Evolutionary conservation across 208 protist genomes (phyloP).

Genomic region (Wallacemonas sp.): DNA sequence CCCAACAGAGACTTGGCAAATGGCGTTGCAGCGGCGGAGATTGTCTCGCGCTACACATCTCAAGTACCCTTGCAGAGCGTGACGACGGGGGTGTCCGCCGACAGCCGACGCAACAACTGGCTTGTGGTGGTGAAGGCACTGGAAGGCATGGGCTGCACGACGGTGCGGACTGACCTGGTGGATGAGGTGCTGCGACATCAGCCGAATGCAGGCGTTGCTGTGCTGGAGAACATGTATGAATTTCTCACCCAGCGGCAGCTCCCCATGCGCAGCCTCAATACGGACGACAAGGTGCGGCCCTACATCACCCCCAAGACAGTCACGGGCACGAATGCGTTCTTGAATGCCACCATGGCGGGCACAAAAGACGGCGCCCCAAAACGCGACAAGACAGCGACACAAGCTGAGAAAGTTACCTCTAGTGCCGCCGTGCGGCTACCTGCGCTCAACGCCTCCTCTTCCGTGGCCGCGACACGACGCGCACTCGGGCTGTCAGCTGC

Average conservation of each 20-base stretch:
- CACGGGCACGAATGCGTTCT: neutral
- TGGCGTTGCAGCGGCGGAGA: conserved; percentile 93
- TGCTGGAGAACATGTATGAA: conserved; percentile 80
- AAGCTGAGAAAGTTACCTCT: neutral
- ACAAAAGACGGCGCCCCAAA: neutral
- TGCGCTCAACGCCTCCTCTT: neutral
- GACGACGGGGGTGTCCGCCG: conserved; percentile 70
- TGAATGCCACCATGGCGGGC: neutral
- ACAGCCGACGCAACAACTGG: conserved; percentile 92
- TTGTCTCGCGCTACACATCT: conserved; percentile 86
- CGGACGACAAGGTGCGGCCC: neutral
- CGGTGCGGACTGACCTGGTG: conserved; percentile 44
- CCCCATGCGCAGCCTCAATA: conserved; percentile 28
- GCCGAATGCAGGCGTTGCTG: conserved; percentile 46
- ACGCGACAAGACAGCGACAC: neutral
- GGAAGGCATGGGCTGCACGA: conserved; percentile 45
- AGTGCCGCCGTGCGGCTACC: neutral
- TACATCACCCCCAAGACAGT: conserved; percentile 7
- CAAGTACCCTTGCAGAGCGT: conserved; percentile 74
- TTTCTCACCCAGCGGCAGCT: conserved; percentile 66
- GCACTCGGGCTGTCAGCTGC: neutral
- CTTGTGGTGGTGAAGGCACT: conserved; percentile 53
- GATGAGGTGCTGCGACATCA: conserved; percentile 62
- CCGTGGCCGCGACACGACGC: neutral
- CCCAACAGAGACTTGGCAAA: conserved; percentile 93